Evolutionary conservation across 2,329 filamentous ascomycete species (phyloP), one percentile per base, ranked within the genome.

Genomic region (Thelonectria olida): DNA sequence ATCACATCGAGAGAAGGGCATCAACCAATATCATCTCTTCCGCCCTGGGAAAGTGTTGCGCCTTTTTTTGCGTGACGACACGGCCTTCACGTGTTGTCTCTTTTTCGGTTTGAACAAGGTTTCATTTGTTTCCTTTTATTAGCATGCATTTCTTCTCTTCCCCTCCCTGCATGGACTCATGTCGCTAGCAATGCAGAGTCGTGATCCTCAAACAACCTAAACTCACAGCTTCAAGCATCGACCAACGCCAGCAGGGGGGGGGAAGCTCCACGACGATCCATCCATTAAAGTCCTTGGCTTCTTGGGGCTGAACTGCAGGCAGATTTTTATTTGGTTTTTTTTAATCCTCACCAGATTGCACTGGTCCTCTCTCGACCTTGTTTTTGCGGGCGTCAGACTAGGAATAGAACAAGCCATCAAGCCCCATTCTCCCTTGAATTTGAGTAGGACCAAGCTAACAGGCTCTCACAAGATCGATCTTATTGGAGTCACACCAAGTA

Each of bases 291-390:
- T 13, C n/a, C 51, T 54, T 54, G 39, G 51, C 51, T 28, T 31
- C 27, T 25, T 19, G 39, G 27, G 41, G 51, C 51, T 54, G 51
- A 54, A 44, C n/a, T n/a, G n/a, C n/a, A 54, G 27, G 25, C 39
- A 36, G 39, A 19, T 7, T n/a, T 17, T 28, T 54, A 25, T 17
- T 12, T 44, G 6, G 22, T 23, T 5, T 12, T 23, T 23, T 7
- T 44, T 41, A 5, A 7, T 15, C 34, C 5, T 41, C 38, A 22
- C n/a, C 6, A 36, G 34, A n/a, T 12, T 36, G 34, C 15, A 5
- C 15, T 12, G 13, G 19, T 44, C 39, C 28, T 13, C 10, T 12
- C 10, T 8, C 28, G 10, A 10, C 28, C 28, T 31, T 13, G 13
- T 7, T 31, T 12, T 31, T 8, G 28, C 28, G 28, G 31, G 15